Evolutionary conservation across 2,329 filamentous ascomycete species (phyloP).

Genomic region (Microsporum ferrugineum): DNA sequence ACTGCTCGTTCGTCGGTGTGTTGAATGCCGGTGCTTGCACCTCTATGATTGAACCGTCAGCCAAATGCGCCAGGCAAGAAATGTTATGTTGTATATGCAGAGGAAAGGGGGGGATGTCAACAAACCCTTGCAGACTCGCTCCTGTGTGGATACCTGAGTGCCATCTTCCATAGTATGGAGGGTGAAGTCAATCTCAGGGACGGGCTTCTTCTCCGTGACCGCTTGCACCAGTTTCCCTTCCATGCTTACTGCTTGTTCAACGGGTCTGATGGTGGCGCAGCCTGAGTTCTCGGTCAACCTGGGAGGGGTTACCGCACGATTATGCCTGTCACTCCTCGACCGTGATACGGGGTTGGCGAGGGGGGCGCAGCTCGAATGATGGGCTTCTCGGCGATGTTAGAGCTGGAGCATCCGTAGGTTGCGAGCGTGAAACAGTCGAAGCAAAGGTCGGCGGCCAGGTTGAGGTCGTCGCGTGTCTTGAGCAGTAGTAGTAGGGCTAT

Average conservation of each 20-base stretch:
- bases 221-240: constrained; percentile 59
- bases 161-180: constrained; percentile 98
- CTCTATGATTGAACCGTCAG: constrained; percentile 44
- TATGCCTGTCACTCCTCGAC: background rate
- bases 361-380: background rate
- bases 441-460: background rate
- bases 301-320: background rate
- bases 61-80: background rate
- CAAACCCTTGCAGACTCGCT: constrained; percentile 94
- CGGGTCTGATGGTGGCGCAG: constrained; percentile 1
- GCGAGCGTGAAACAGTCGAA: background rate
- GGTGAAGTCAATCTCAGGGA: constrained; percentile 97
- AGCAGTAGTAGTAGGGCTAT: background rate
- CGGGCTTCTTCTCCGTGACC: constrained; percentile 85
- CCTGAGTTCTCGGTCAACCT: background rate
- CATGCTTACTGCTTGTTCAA: constrained; percentile 25
- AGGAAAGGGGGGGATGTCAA: background rate
- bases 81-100: background rate
- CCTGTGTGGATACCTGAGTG: constrained; percentile 83
- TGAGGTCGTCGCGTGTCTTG: background rate
- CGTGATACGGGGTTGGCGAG: background rate
- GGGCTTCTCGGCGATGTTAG: background rate
- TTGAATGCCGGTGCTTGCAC: constrained; percentile 94
- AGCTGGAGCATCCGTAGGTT: background rate
- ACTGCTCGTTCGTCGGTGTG: constrained; percentile 85